Conservation (phyloP, 345 rosid species). For the Pseudoturritis turrita region DNA sequence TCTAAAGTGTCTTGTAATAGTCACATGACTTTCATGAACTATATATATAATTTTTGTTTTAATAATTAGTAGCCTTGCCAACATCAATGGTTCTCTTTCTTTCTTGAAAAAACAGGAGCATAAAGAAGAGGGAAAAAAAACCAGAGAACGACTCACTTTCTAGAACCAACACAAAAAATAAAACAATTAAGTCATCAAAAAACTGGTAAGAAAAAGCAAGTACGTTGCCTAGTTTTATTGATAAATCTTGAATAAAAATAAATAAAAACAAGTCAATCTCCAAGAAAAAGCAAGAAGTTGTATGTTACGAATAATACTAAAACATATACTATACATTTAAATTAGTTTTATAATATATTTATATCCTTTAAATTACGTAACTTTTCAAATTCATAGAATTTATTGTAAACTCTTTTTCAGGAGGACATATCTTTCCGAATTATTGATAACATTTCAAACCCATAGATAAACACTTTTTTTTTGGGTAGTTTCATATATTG, state of each 20-base stretch:
- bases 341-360: background rate
- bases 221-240: background rate
- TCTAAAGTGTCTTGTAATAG: background rate
- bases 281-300: background rate
- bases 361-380: background rate
- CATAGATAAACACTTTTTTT: background rate
- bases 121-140: background rate
- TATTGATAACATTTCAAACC: slow-evolving; percentile 5
- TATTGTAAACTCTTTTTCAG: background rate
- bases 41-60: background rate
- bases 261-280: background rate
- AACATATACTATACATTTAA: background rate
- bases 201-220: background rate
- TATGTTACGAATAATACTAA: background rate
- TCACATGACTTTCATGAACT: slow-evolving; percentile 28
- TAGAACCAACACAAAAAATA: background rate
- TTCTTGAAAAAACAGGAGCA: background rate
- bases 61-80: slow-evolving; percentile 15
- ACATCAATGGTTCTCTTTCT: slow-evolving; percentile 16
- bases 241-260: background rate
- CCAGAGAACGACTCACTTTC: background rate
- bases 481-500: background rate
- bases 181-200: background rate
- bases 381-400: background rate
- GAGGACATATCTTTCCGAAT: background rate